Percentiles rank a stretch among this genome's conserved stretches.
Evolutionary conservation across 2,329 filamentous ascomycete species (phyloP).

Genomic region (Penicillium brevicompactum): DNA sequence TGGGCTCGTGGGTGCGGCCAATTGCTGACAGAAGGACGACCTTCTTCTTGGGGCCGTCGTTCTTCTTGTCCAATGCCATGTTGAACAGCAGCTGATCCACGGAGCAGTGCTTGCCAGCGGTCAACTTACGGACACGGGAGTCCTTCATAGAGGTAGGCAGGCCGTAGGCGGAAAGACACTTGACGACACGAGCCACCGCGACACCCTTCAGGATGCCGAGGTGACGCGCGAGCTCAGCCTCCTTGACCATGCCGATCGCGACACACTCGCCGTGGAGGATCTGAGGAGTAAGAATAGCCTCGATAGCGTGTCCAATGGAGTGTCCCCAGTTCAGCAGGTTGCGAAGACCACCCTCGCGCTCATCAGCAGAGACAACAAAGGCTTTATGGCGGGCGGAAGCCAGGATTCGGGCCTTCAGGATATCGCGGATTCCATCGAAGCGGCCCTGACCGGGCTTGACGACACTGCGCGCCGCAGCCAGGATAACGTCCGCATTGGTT

Average conservation of each 20-base stretch:
- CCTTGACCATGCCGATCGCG: conserved; percentile 97
- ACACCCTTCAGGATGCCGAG: conserved; percentile 82
- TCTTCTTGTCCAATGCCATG: conserved; percentile 99
- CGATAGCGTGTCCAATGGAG: conserved; percentile 94
- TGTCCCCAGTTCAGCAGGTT: conserved; percentile 98
- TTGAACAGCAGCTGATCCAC: conserved; percentile 84
- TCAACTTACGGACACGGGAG: conserved; percentile 76
- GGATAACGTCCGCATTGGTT: conserved; percentile 74
- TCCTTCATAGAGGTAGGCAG: conserved; percentile 84
- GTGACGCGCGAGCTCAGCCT: conserved; percentile 89
- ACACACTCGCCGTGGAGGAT: conserved; percentile 95
- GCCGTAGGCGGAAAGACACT: conserved; percentile 93
- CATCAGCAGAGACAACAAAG: conserved; percentile 88
- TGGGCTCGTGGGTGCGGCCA: conserved; percentile 81
- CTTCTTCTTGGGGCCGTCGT: conserved; percentile 92
- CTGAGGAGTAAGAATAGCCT: conserved; percentile 93
- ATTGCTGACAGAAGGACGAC: conserved; percentile 90
- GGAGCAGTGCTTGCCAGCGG: conserved; percentile 82
- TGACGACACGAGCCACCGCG: conserved; percentile 84
- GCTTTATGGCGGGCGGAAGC: conserved; percentile 94
- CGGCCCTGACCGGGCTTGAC: conserved; percentile 59
- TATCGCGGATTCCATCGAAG: conserved; percentile 69
- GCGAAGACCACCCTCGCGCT: conserved; percentile 88
- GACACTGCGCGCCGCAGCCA: conserved; percentile 69
- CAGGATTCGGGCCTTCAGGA: conserved; percentile 77